phyloP scores from a whole-genome alignment of 2,329 filamentous ascomycete species.

The Allantophomopsis lycopodina region DNA sequence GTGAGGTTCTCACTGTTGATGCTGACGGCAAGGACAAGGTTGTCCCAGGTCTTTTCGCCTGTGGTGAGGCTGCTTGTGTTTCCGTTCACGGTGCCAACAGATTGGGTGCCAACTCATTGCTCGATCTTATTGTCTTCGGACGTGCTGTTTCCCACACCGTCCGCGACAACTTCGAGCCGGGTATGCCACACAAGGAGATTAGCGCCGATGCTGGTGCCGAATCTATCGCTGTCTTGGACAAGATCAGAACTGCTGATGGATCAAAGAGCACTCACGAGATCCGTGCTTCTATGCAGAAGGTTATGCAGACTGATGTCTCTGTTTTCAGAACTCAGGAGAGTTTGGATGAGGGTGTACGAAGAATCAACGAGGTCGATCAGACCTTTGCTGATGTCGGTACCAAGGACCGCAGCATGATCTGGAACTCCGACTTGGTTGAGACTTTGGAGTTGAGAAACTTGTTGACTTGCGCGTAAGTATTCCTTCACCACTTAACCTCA shows the following conservation, averaged over 20 bases:
- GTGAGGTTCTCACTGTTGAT: conserved; percentile 85
- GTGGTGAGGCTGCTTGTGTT: conserved; percentile 92
- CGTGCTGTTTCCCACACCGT: conserved; percentile 96
- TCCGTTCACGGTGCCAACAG: conserved; percentile 98
- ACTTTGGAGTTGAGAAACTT: conserved; percentile 91
- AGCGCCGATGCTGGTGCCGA: conserved; percentile 78
- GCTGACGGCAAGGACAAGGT: conserved; percentile 80
- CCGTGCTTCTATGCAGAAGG: conserved; percentile 88
- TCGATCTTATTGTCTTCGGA: conserved; percentile 95
- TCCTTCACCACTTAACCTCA: neutral
- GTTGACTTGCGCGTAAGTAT: conserved; percentile 79
- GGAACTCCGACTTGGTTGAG: conserved; percentile 96
- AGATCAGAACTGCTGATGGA: conserved; percentile 71
- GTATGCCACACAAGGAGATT: conserved; percentile 65
- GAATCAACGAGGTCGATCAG: conserved; percentile 73
- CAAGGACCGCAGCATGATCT: conserved; percentile 99
- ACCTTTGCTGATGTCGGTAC: conserved; percentile 75
- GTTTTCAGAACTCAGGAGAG: conserved; percentile 94
- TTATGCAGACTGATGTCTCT: conserved; percentile 93
- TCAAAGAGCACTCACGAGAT: conserved; percentile 82
- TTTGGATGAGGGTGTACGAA: conserved; percentile 83
- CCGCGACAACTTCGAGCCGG: conserved; percentile 83
- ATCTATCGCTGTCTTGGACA: conserved; percentile 75
- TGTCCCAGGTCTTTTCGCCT: conserved; percentile 89
- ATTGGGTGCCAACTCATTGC: conserved; percentile 92